phyloP scores from a whole-genome alignment of 2,329 filamentous ascomycete genomes.

The Colletotrichum tabaci region DNA sequence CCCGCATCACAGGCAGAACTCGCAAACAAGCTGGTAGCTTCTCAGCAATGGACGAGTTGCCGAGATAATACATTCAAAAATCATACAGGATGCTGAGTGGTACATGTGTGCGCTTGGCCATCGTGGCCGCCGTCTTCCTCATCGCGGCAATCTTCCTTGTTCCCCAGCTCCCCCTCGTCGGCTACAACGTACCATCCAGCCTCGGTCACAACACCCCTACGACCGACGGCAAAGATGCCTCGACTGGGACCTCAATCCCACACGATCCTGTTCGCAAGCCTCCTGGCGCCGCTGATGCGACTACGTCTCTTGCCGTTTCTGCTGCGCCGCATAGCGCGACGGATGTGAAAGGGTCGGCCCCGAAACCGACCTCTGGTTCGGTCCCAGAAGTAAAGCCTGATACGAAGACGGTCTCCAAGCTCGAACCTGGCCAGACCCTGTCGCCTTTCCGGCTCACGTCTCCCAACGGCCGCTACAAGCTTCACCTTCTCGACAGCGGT shows the following conservation, averaged over 20 bases:
- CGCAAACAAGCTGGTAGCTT: not conserved
- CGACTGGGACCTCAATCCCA: not conserved
- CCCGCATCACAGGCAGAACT: not conserved
- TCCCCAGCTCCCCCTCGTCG: constrained; percentile 34
- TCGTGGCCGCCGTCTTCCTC: constrained; percentile 39
- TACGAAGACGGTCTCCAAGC: constrained; percentile 15
- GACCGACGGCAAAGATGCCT: constrained; percentile 20
- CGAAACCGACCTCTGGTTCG: constrained; percentile 7
- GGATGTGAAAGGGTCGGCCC: not conserved
- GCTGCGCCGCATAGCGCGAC: not conserved
- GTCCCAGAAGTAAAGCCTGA: not conserved
- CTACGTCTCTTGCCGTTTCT: not conserved
- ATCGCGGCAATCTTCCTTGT: constrained; percentile 38
- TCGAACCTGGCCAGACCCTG: constrained; percentile 35
- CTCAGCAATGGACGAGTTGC: constrained; percentile 9
- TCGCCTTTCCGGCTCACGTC: constrained; percentile 39
- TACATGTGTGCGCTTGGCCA: constrained; percentile 30
- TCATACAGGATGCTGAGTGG: constrained; percentile 26
- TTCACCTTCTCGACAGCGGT: constrained; percentile 40
- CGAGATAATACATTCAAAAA: not conserved
- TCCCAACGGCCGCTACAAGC: constrained; percentile 38
- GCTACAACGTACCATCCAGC: constrained; percentile 21
- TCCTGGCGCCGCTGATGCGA: not conserved
- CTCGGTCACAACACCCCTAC: constrained; percentile 11
- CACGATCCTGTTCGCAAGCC: not conserved